A percentile compares a stretch with the other conserved stretches of the same genome.
These are phyloP conservation scores for Camptophora hylomeconis DNA, from an alignment of 2,329 filamentous ascomycete genomes.

Conservation along the genomic window DNA sequence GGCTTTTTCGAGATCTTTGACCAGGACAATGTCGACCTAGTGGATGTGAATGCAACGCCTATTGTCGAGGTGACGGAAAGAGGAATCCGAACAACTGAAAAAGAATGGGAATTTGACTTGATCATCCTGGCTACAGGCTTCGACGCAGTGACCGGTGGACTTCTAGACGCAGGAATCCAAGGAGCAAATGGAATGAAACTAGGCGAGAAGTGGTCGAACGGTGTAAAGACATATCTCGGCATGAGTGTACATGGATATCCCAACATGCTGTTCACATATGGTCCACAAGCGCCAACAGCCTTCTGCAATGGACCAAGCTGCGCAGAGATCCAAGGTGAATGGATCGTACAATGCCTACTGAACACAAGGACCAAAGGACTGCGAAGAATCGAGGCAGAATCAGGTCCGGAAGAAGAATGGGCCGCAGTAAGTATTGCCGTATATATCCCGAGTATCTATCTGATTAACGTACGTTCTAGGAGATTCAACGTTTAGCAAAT, in stretches of 20 bases:
- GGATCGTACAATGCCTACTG: constrained; percentile 20
- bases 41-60: constrained; percentile 29
- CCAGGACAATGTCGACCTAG: constrained; percentile 32
- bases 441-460: too few species aligned
- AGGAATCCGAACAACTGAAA: constrained; percentile 29
- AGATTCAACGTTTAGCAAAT: background rate
- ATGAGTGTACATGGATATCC: constrained; percentile 29
- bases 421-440: too few species aligned
- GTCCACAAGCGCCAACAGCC: constrained; percentile 42
- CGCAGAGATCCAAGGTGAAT: constrained; percentile 43
- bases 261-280: constrained; percentile 41
- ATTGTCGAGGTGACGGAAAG: constrained; percentile 27
- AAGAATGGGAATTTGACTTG: constrained; percentile 22
- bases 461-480: too few species aligned
- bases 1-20: constrained; percentile 39
- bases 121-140: constrained; percentile 32
- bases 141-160: constrained; percentile 28
- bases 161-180: constrained; percentile 27
- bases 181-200: constrained; percentile 24
- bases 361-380: constrained; percentile 4
- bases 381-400: constrained; percentile 6
- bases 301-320: constrained; percentile 43
- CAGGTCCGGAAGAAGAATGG: constrained; percentile 5
- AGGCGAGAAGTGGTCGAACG: constrained; percentile 23
- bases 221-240: constrained; percentile 28